Evolutionary conservation across 345 rosid genomes (phyloP), one percentile per base, ranked within the genome.

Genomic region (Odontarrhena argentea): DNA sequence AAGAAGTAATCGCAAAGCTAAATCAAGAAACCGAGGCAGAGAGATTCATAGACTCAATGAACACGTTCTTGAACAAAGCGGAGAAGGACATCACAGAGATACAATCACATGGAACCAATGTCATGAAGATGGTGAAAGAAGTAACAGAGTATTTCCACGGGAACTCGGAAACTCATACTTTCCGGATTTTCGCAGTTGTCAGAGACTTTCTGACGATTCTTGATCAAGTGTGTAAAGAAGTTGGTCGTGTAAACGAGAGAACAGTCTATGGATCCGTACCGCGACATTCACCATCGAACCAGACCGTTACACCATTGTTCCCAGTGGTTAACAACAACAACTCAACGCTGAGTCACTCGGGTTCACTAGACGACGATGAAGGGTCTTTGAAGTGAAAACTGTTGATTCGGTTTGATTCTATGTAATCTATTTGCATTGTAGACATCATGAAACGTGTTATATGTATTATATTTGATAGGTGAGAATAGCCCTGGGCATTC

Each of bases 131-230:
- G 74, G 92, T 89, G 49, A 82, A 81, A 78, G 96, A 89, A 76
- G 75, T 89, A 64, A 91, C 99, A 0, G 92, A 81, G 75, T 95
- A 94, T 72, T 89, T 91, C 87, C 97, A 95, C 42, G 96, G 96
- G 24, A 82, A 95, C 51, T 87, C 90, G 0, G 96, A 89, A 73
- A 85, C 92, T 53, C 96, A 84, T 63, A 90, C 86, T 0, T 85
- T 80, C 69, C 81, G 96, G 36, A 88, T 87, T 6, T 91, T 95
- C 63, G 64, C 76, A 50, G 91, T 91, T 47, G 97, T 91, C 14
- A 85, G 89, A 77, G 96, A 87, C 81, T 91, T 95, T 64, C 87
- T 94, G 55, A 75, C 85, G 25, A 74, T 80, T 69, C 99, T 94
- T 12, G 99, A 94, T 74, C 89, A 77, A 57, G 99, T 86, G 7